Percentiles rank a stretch among this genome's conserved stretches.
These are phyloP conservation scores for Phragmites australis DNA, from an alignment of 176 grass and related monocot genomes.

Conservation along the genomic window DNA sequence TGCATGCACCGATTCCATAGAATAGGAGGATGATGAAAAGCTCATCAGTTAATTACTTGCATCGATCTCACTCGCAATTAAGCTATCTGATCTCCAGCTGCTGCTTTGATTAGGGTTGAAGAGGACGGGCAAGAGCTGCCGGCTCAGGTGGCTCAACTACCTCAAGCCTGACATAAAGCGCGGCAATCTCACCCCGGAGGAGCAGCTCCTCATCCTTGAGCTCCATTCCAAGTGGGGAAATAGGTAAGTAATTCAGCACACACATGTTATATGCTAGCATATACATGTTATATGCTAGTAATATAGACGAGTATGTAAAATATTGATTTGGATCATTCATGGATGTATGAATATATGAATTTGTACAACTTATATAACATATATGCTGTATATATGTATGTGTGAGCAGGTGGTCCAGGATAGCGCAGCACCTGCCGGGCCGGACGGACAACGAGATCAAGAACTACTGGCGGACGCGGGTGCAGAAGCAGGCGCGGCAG, in stretches of 20 bases:
- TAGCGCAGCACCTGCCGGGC: conserved; percentile 80
- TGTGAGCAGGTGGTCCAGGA: conserved; percentile 69
- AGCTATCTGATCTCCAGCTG: not conserved
- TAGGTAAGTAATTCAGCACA: conserved; percentile 32
- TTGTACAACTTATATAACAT: too few species aligned
- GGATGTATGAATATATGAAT: not conserved
- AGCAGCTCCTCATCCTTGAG: conserved; percentile 87
- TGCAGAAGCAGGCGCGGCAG: conserved; percentile 96
- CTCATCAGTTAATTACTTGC: not conserved
- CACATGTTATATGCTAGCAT: not conserved
- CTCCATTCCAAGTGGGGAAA: conserved; percentile 98
- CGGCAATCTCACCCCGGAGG: conserved; percentile 81
- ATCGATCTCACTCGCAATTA: not conserved
- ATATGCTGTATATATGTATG: not conserved
- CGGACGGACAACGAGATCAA: conserved; percentile 97
- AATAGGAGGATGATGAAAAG: not conserved
- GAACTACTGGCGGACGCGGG: conserved; percentile 90
- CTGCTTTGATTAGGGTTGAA: conserved; percentile 60
- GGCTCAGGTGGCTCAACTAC: conserved; percentile 86
- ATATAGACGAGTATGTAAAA: too few species aligned
- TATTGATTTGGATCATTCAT: not conserved
- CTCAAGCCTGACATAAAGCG: conserved; percentile 89
- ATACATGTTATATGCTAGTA: not conserved
- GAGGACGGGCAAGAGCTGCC: conserved; percentile 90
- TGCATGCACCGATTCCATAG: not conserved